phyloP scores from a whole-genome alignment of 2,329 filamentous ascomycete genomes.

The Pseudocercospora cruenta region DNA sequence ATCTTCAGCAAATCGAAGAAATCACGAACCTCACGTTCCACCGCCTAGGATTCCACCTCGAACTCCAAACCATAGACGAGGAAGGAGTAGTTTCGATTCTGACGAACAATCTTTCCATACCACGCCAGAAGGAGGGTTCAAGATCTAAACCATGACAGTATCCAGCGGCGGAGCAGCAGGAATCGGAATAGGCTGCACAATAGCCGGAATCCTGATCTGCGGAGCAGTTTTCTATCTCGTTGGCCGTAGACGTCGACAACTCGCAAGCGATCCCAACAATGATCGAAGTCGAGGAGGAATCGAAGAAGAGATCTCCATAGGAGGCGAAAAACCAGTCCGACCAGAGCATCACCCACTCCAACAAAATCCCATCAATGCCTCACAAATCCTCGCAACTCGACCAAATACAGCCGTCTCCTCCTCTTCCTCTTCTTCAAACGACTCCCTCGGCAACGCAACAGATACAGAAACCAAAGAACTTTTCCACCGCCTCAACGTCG shows the following conservation, averaged over 20 bases:
- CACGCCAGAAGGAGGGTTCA: constrained; percentile 12
- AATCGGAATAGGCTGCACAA: constrained; percentile 14
- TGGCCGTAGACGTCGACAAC: constrained; percentile 5
- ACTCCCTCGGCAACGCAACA: not conserved
- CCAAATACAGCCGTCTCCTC: not conserved
- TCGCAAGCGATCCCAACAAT: not conserved
- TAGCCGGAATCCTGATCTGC: constrained; percentile 12
- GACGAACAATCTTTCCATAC: constrained; percentile 13
- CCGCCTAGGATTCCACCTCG: not conserved
- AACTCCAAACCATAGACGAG: not conserved
- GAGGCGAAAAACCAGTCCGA: constrained; percentile 1
- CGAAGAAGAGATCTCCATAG: constrained; percentile 3
- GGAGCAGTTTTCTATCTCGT: constrained; percentile 10
- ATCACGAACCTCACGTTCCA: not conserved
- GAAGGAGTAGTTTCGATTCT: not conserved
- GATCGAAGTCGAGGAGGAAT: not conserved
- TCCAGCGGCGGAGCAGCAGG: constrained; percentile 15
- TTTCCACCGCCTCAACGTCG: constrained; percentile 13
- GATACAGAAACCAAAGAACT: constrained; percentile 14
- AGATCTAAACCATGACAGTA: constrained; percentile 11
- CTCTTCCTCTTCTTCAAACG: constrained; percentile 9
- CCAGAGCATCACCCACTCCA: not conserved
- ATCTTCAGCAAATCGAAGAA: not conserved
- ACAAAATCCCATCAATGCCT: not conserved
- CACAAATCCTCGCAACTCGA: not conserved